A percentile compares a stretch with the other conserved stretches of the same genome.
Conservation (phyloP, 495 filamentous ascomycete species). For the Aspergillus olivimuriae region DNA sequence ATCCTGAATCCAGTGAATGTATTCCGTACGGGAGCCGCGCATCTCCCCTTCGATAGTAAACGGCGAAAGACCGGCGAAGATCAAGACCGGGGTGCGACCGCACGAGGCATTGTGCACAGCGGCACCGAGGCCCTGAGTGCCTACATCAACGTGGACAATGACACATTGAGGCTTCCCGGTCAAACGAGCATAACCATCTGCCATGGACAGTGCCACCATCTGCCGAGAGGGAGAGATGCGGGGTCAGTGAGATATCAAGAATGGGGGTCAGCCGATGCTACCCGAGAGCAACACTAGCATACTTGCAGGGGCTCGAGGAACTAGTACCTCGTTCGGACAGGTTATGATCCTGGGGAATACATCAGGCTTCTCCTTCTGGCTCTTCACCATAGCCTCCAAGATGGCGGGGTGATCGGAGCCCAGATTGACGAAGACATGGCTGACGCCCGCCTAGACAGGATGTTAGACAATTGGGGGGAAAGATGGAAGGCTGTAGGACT, state of each 20-base stretch:
- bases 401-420: constrained; percentile 93
- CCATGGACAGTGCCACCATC: constrained; percentile 98
- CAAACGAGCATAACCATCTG: constrained; percentile 86
- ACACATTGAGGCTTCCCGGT: constrained; percentile 85
- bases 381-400: constrained; percentile 94
- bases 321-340: constrained; percentile 82
- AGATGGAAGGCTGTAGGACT: not conserved
- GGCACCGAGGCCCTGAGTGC: constrained; percentile 85
- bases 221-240: constrained; percentile 26
- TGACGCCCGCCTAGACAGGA: constrained; percentile 63
- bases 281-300: too few relatives aligned
- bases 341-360: constrained; percentile 84
- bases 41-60: constrained; percentile 90
- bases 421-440: constrained; percentile 88
- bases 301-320: too few relatives aligned
- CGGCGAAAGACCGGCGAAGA: constrained; percentile 86
- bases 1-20: constrained; percentile 97
- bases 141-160: constrained; percentile 94
- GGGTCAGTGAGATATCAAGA: constrained; percentile 13
- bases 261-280: too few relatives aligned
- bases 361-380: constrained; percentile 56
- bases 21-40: constrained; percentile 82
- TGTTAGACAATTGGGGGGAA: not conserved
- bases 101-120: constrained; percentile 89
- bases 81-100: constrained; percentile 78